Conservation (phyloP, 768 basidiomycete genomes). For the Pisolithus orientalis region DNA sequence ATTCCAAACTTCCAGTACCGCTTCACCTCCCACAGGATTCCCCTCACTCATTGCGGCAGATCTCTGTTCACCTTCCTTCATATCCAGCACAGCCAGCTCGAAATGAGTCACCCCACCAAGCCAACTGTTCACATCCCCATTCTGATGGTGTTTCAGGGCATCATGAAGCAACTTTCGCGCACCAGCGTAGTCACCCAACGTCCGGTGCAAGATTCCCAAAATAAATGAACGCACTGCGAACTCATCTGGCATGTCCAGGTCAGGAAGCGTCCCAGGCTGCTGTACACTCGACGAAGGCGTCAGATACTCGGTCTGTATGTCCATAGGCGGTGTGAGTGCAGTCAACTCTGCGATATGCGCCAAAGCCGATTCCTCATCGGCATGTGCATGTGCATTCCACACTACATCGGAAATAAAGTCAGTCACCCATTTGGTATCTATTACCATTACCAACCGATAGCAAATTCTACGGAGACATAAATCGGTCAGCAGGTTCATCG, state of each 20-base stretch:
- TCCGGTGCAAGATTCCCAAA: constrained; percentile 61
- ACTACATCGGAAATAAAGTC: constrained; percentile 34
- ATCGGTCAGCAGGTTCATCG: background rate
- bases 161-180: constrained; percentile 47
- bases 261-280: constrained; percentile 7
- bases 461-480: constrained; percentile 44
- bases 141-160: constrained; percentile 36
- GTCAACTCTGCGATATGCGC: constrained; percentile 54
- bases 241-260: constrained; percentile 68
- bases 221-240: constrained; percentile 61
- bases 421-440: background rate
- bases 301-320: constrained; percentile 7
- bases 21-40: background rate
- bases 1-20: constrained; percentile 36
- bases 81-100: constrained; percentile 37
- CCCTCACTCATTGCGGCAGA: no score
- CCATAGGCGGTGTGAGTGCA: constrained; percentile 41
- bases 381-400: constrained; percentile 74
- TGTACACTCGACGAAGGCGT: background rate
- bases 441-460: constrained; percentile 46
- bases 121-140: constrained; percentile 56
- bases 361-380: constrained; percentile 45
- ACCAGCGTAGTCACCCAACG: constrained; percentile 38
- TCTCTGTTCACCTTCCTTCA: constrained; percentile 55
- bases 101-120: constrained; percentile 60